Evolutionary conservation across 164 flowering plant species (phyloP).

Genomic region (Aristolochia californica): DNA sequence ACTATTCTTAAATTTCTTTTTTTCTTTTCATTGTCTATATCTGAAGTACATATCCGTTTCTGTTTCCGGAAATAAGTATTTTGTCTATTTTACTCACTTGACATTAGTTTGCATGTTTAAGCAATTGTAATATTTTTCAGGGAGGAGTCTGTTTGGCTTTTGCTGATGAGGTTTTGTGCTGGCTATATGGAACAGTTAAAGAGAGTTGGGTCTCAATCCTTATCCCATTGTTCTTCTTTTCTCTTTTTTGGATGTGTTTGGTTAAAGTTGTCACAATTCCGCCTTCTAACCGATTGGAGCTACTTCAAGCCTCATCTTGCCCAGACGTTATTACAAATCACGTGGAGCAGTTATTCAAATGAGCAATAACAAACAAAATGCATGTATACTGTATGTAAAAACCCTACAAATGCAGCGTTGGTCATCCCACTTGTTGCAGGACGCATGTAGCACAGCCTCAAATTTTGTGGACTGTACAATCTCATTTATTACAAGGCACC

Average conservation of each 20-base stretch:
- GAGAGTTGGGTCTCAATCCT: slow-evolving; percentile 56
- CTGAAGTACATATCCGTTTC: too few species aligned
- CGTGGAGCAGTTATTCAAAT: slow-evolving; percentile 9
- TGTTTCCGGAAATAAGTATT: too few species aligned
- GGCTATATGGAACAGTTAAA: slow-evolving; percentile 99
- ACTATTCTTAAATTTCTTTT: too few species aligned
- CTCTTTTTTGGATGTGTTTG: not conserved
- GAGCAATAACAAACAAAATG: too few species aligned
- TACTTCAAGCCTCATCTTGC: slow-evolving; percentile 78
- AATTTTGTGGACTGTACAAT: too few species aligned
- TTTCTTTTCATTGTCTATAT: too few species aligned
- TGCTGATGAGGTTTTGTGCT: slow-evolving; percentile 95
- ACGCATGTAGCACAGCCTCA: too few species aligned
- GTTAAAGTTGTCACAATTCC: slow-evolving; percentile 7
- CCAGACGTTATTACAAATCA: slow-evolving; percentile 71
- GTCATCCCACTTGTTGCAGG: too few species aligned
- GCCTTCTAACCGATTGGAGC: slow-evolving; percentile 77
- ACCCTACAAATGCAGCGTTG: too few species aligned
- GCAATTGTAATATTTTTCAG: slow-evolving; percentile 24
- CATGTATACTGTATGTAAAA: too few species aligned
- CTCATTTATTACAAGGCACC: too few species aligned
- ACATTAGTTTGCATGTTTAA: not conserved
- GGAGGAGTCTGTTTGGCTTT: slow-evolving; percentile 97
- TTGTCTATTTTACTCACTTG: too few species aligned
- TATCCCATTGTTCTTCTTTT: not conserved